Evolutionary conservation across 1,284 basidiomycete species (phyloP).

Genomic region (Apiotrichum veenhuisii): DNA sequence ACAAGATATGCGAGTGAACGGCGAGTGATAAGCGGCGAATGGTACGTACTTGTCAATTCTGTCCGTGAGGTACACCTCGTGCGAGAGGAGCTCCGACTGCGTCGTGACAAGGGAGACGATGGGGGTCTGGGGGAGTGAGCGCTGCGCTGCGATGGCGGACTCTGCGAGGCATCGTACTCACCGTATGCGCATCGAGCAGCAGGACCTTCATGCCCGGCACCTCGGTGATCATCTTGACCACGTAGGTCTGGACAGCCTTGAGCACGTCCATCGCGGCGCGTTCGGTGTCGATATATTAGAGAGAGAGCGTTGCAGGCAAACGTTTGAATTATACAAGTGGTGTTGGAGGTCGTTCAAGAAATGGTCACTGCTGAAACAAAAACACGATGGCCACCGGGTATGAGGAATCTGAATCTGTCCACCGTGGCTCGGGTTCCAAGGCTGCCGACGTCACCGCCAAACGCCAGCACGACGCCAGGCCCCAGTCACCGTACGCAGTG

Average conservation of each 20-base stretch:
- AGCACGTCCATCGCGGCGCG: conserved; percentile 85
- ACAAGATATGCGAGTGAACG: conserved; percentile 6
- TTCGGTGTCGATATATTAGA: neutral
- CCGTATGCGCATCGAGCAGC: conserved; percentile 91
- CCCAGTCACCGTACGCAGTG: too few species aligned
- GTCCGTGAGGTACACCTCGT: conserved; percentile 97
- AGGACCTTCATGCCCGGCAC: conserved; percentile 96
- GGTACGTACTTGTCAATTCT: conserved; percentile 76
- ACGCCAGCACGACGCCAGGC: too few species aligned
- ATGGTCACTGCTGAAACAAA: conserved; percentile 1
- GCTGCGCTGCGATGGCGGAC: neutral
- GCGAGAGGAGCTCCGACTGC: conserved; percentile 87
- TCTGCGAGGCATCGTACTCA: conserved; percentile 48
- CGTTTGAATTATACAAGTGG: neutral
- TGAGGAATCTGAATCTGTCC: neutral
- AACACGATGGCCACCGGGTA: too few species aligned
- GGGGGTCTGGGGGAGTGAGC: conserved; percentile 66
- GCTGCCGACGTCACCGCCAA: neutral
- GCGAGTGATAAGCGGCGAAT: neutral
- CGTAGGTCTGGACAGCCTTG: conserved; percentile 91
- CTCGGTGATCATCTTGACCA: conserved; percentile 81
- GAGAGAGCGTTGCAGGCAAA: neutral
- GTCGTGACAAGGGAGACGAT: conserved; percentile 94
- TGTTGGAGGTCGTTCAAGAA: neutral
- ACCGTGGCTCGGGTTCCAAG: too few species aligned